These are phyloP conservation scores for Talaromyces adpressus DNA, from an alignment of 495 filamentous ascomycete genomes.

Conservation along the genomic window DNA sequence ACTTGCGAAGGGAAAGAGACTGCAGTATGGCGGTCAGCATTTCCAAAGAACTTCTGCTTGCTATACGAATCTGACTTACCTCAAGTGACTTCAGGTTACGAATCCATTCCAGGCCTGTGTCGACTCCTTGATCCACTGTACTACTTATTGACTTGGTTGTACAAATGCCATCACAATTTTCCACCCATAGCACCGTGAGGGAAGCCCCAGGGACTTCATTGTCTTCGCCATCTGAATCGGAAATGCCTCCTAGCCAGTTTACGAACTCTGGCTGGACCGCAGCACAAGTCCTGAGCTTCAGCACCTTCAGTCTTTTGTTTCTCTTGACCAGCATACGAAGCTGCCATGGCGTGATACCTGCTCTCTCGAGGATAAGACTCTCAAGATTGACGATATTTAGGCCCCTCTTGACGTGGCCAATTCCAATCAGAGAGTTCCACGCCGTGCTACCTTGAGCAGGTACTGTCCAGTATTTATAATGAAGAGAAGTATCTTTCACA, in stretches of 20 bases:
- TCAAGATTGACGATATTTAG: constrained; percentile 18
- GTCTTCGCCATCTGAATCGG: constrained; percentile 2
- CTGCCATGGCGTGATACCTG: constrained; percentile 30
- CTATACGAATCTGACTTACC: constrained; percentile 11
- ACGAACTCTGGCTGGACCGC: constrained; percentile 25
- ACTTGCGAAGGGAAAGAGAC: constrained; percentile 29
- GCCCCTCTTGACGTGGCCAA: constrained; percentile 12
- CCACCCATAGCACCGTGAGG: constrained; percentile 21
- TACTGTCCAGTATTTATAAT: constrained; percentile 19
- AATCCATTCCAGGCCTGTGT: constrained; percentile 24
- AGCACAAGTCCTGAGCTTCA: constrained; percentile 26
- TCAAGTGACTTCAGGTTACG: constrained; percentile 15
- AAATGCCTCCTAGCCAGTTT: constrained; percentile 24
- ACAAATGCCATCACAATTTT: constrained; percentile 16
- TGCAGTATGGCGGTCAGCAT: neutral
- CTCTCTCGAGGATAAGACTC: constrained; percentile 23
- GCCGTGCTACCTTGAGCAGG: constrained; percentile 22
- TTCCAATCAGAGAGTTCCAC: constrained; percentile 25
- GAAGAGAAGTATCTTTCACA: constrained; percentile 21
- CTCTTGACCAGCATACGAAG: constrained; percentile 24
- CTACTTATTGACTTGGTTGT: constrained; percentile 9
- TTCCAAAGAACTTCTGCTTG: neutral
- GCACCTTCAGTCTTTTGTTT: constrained; percentile 19
- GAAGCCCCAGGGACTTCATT: constrained; percentile 16
- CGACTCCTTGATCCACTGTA: constrained; percentile 8